These are phyloP conservation scores for Allium cepa DNA, from an alignment of 106 monocot genomes.

Conservation along the genomic window DNA sequence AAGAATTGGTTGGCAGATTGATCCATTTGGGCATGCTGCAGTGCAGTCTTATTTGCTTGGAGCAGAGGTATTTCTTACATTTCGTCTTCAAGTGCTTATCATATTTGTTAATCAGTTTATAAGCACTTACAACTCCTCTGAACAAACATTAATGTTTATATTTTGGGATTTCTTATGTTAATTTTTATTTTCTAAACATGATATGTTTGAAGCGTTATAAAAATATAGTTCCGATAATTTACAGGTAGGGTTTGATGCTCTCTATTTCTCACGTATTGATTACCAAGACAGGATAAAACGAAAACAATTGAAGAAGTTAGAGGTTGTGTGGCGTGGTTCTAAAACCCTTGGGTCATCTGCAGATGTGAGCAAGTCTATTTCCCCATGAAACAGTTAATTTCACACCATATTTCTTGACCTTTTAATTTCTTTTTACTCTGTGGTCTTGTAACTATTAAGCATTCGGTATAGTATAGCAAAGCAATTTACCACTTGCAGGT, in stretches of 20 bases:
- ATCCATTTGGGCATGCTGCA: constrained; percentile 97
- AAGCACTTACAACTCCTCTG: no score
- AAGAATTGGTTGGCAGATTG: constrained; percentile 98
- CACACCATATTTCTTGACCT: background rate
- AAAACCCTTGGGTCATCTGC: constrained; percentile 75
- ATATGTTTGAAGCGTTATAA: background rate
- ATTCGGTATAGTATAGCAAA: no score
- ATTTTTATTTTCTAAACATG: no score
- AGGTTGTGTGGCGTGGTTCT: constrained; percentile 90
- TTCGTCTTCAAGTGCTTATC: background rate
- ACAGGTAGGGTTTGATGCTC: constrained; percentile 97
- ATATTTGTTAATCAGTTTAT: no score
- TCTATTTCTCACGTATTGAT: constrained; percentile 91
- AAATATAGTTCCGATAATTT: constrained; percentile 7
- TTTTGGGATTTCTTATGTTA: no score
- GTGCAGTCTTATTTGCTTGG: constrained; percentile 94
- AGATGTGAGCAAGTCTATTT: constrained; percentile 46
- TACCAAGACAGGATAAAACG: constrained; percentile 85
- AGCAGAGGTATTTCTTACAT: constrained; percentile 52
- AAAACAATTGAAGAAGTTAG: constrained; percentile 67
- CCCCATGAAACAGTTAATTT: background rate
- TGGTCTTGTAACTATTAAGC: no score
- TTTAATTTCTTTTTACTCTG: background rate
- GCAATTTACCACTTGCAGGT: no score
- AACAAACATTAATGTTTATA: no score